Base-by-base conservation (phyloP, 2,329 filamentous ascomycete species). In the Leptoxyphium fumago region DNA sequence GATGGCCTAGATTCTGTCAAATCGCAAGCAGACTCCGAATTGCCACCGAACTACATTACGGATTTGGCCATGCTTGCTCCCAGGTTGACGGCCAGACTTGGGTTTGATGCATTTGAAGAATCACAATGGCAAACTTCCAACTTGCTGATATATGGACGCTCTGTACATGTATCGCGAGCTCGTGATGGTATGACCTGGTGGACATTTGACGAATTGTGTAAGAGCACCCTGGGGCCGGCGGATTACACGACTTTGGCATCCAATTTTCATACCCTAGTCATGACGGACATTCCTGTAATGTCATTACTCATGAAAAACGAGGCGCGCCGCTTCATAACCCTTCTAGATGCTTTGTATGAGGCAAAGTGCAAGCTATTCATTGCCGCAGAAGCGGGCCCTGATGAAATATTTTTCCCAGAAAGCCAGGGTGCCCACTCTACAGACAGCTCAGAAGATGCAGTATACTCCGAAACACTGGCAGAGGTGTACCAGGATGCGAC, bases 181-280 rank as follows among this genome's bases (percentile, higher is more conserved):
- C 63, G 72, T 48, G 62, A 72, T 21, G 77, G 79, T 14, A 64
- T 74, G 1, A 73, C 77, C 0, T 70, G 71, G 44, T 86, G 82
- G 74, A 72, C 74, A 9, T 91, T 89, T 53, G 55, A 68, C 11
- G 72, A 81, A 30, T 72, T 89, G 1, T 85, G 83, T 46, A 71
- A 72, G 46, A 65, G 62, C 5, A 68, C 70, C 1, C 77, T 87
- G 39, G 84, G 84, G 0, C 83, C 84, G 1, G 84, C 84, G 26
- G 84, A 91, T 64, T 91, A 88, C 62, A 82, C 88, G 44, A 82
- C 81, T 1, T 74, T 91, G 58, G 82, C 84, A 1, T 87, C 82
- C 1, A 82, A 75, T 13, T 89, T 80, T 59, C 82, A 88, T 61
- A 88, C 84, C 0, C 73, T 89, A 48, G 76, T 89, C 56, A 67